phyloP scores from a whole-genome alignment of 805 yeast species.

The Candida silvicultrix region DNA sequence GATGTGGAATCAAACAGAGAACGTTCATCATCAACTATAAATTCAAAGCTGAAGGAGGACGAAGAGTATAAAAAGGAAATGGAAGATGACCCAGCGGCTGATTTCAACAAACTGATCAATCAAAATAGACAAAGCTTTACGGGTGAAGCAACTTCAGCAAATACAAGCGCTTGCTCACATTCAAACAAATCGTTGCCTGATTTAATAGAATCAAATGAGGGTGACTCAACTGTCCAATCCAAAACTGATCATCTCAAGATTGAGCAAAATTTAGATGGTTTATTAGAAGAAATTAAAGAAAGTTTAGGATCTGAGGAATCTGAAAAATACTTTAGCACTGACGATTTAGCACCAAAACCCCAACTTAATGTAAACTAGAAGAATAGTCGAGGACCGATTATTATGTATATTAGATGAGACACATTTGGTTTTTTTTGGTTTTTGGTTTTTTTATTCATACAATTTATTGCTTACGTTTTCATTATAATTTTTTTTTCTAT shows the following conservation, averaged over 20 bases:
- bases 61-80: background rate
- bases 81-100: background rate
- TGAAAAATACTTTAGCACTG: slow-evolving; percentile 2
- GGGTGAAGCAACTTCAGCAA: slow-evolving; percentile 7
- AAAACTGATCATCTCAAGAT: background rate
- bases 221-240: slow-evolving; percentile 10
- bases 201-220: slow-evolving; percentile 7
- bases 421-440: background rate
- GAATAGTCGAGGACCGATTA: no score
- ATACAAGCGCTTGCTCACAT: background rate
- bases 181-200: slow-evolving; percentile 2
- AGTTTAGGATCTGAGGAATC: slow-evolving; percentile 9
- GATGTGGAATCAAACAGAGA: slow-evolving; percentile 1
- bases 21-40: slow-evolving; percentile 9
- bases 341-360: background rate
- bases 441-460: background rate
- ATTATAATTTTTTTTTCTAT: no score
- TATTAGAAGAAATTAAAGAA: slow-evolving; percentile 19
- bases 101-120: slow-evolving; percentile 8
- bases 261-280: slow-evolving; percentile 11
- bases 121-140: slow-evolving; percentile 12
- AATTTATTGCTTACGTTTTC: background rate
- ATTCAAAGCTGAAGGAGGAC: background rate
- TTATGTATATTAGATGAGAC: background rate
- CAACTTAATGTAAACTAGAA: no score